Evolutionary conservation across 345 rosid genomes (phyloP).

Genomic region (Aquilaria yunnanensis): DNA sequence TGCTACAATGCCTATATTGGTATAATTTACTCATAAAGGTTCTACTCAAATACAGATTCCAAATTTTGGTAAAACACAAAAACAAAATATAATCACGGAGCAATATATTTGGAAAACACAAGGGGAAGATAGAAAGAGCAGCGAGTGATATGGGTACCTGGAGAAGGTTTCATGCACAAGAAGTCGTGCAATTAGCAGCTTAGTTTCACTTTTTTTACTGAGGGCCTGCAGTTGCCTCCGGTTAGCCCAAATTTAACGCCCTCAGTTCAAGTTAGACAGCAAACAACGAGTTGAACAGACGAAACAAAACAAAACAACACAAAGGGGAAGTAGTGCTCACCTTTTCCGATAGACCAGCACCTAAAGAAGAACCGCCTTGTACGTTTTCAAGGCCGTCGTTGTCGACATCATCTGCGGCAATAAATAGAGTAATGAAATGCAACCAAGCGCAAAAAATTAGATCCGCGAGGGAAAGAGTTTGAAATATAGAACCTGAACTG

Average conservation of each 20-base stretch:
- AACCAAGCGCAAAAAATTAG: not conserved
- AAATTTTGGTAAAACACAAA: no score
- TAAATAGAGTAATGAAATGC: not conserved
- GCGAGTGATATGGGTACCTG: conserved; percentile 35
- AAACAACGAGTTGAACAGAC: not conserved
- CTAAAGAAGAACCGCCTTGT: conserved; percentile 23
- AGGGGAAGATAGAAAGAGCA: not conserved
- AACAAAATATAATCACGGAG: no score
- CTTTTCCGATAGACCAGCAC: conserved; percentile 27
- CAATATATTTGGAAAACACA: not conserved
- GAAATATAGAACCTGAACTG: conserved; percentile 31
- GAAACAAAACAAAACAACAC: not conserved
- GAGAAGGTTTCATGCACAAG: conserved; percentile 76
- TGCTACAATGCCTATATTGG: no score
- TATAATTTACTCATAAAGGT: no score
- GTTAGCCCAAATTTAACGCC: not conserved
- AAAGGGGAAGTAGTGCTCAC: conserved; percentile 16
- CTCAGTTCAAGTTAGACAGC: no score
- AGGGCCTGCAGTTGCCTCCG: conserved; percentile 22
- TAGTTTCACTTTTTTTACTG: conserved; percentile 36
- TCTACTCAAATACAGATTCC: no score
- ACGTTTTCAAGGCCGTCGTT: conserved; percentile 20
- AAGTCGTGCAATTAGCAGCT: conserved; percentile 67
- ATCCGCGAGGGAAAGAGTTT: not conserved
- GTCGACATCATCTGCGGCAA: conserved; percentile 45